Percentiles rank a stretch among this genome's conserved stretches.
Conservation (phyloP, 257 asterid genomes). For the Gynochthodes officinalis region DNA sequence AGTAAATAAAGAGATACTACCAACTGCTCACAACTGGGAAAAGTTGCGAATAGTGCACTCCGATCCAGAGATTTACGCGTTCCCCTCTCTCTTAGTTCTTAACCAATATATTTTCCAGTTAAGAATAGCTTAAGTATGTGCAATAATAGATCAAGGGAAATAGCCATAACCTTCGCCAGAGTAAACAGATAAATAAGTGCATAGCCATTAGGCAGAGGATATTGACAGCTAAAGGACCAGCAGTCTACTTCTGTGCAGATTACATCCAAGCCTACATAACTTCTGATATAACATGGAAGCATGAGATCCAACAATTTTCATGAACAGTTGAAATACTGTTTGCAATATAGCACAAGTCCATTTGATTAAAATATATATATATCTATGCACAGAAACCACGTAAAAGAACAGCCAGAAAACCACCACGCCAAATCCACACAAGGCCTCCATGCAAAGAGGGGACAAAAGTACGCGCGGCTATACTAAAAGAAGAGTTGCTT, state of each 20-base stretch:
- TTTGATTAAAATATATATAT: background rate
- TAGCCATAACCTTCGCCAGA: too few relatives aligned
- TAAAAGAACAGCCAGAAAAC: background rate
- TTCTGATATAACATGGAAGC: background rate
- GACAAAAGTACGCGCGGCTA: background rate
- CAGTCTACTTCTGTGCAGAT: background rate
- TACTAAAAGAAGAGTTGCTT: slow-evolving; percentile 26
- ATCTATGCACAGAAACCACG: slow-evolving; percentile 7
- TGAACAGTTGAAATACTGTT: too few relatives aligned
- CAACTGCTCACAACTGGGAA: too few relatives aligned
- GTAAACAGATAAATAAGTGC: too few relatives aligned
- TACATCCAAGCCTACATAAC: background rate
- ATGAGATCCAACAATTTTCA: background rate
- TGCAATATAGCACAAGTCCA: background rate
- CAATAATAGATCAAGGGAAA: background rate
- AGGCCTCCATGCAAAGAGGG: background rate
- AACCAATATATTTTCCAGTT: too few relatives aligned
- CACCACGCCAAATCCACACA: background rate
- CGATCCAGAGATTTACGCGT: background rate
- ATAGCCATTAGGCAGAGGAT: background rate
- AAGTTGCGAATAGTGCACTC: too few relatives aligned
- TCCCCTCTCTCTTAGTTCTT: too few relatives aligned
- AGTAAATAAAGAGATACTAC: too few relatives aligned
- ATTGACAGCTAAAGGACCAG: background rate
- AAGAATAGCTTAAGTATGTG: too few relatives aligned